These are phyloP conservation scores for Bolboschoenus planiculmis DNA, from an alignment of 176 grass and related monocot species.

Conservation along the genomic window DNA sequence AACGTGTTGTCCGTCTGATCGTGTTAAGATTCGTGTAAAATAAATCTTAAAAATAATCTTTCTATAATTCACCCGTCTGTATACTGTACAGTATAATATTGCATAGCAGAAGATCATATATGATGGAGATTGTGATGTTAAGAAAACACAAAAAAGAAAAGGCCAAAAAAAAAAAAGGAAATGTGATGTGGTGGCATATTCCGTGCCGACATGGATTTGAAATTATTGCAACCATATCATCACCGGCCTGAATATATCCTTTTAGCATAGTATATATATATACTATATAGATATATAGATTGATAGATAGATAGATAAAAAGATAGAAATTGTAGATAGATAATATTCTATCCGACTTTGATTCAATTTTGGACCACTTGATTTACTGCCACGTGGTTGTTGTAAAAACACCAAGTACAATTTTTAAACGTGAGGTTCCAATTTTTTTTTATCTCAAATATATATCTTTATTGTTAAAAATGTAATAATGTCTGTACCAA, in stretches of 20 bases:
- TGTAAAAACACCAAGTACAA: not conserved
- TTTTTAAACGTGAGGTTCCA: not conserved
- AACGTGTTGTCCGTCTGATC: too few relatives aligned
- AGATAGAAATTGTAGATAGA: not conserved
- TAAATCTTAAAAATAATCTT: too few relatives aligned
- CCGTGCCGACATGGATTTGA: conserved; percentile 15
- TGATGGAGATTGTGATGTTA: not conserved
- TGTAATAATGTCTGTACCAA: too few relatives aligned
- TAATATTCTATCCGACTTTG: not conserved
- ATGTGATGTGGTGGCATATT: not conserved
- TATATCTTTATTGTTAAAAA: not conserved
- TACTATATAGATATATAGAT: not conserved
- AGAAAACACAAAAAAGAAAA: not conserved
- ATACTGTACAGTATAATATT: too few relatives aligned
- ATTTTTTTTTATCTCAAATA: not conserved
- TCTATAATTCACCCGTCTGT: too few relatives aligned
- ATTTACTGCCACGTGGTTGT: not conserved
- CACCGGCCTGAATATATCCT: conserved; percentile 1
- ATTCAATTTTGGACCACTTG: not conserved
- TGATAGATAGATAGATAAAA: not conserved
- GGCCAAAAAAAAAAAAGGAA: too few relatives aligned
- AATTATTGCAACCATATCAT: not conserved
- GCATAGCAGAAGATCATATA: not conserved
- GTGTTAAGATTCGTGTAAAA: too few relatives aligned
- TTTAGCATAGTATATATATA: not conserved